Evolutionary conservation across 352 stramenopile species (phyloP).

Genomic region (Globisporangium cystogenes): DNA sequence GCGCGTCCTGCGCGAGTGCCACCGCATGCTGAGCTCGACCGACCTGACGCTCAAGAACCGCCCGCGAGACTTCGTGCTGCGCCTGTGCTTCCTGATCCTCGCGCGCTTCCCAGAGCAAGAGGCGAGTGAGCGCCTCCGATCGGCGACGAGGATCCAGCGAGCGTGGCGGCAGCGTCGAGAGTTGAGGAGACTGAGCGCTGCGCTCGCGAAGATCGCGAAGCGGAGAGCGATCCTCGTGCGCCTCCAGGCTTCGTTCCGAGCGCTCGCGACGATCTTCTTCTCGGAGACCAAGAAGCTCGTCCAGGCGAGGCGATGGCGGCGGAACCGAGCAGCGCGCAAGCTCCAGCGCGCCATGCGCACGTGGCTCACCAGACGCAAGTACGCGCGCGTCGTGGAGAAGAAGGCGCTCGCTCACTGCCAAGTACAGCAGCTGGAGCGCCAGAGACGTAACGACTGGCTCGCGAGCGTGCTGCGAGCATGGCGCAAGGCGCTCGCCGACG

Average conservation of each 20-base stretch:
- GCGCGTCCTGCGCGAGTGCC: conserved; percentile 24
- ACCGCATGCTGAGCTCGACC: conserved; percentile 27
- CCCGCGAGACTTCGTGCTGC: conserved; percentile 33
- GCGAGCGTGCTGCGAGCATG: conserved; percentile 22
- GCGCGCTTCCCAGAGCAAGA: conserved; percentile 27
- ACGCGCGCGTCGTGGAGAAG: conserved; percentile 30
- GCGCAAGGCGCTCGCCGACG: conserved; percentile 11
- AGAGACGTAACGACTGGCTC: conserved; percentile 13
- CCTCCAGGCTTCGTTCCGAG: conserved; percentile 36
- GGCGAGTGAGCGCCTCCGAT: conserved; percentile 16
- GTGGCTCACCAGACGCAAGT: conserved; percentile 43
- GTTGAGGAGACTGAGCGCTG: conserved; percentile 15
- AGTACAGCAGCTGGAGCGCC: conserved; percentile 5
- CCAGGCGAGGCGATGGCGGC: conserved; percentile 24
- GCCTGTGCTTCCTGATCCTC: conserved; percentile 49
- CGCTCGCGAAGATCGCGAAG: conserved; percentile 27
- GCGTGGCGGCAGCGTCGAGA: conserved; percentile 30
- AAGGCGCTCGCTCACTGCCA: conserved; percentile 16
- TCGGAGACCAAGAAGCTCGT: conserved; percentile 27
- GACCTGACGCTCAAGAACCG: conserved; percentile 29
- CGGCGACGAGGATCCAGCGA: conserved; percentile 21
- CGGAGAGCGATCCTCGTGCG: conserved; percentile 33
- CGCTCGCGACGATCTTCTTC: conserved; percentile 41
- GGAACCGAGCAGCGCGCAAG: conserved; percentile 28
- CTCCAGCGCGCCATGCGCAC: conserved; percentile 37